Evolutionary conservation across 345 rosid species (phyloP).

Genomic region (Ceriops tagal): DNA sequence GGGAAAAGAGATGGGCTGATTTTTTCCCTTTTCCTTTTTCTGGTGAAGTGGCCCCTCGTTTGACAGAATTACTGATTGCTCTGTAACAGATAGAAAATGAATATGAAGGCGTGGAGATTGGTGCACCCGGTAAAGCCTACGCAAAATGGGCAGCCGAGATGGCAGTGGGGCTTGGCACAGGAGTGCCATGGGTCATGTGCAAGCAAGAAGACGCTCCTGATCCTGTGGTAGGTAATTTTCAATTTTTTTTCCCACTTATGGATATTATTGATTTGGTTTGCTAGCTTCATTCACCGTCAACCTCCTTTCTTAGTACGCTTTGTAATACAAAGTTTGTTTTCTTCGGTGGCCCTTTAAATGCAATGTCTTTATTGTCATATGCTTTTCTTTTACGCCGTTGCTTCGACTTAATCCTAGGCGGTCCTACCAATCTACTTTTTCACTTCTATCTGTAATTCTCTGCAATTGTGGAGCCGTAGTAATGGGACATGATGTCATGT

Average conservation of each 20-base stretch:
- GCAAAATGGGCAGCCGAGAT: conserved; percentile 45
- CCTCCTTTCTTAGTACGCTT: conserved; percentile 14
- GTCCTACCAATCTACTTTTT: neutral
- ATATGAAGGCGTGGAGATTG: conserved; percentile 25
- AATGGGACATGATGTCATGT: neutral
- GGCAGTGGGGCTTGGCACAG: conserved; percentile 46
- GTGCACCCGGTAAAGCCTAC: conserved; percentile 35
- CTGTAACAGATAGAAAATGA: conserved; percentile 27
- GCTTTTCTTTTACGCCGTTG: neutral
- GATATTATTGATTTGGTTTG: neutral
- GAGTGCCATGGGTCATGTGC: conserved; percentile 60
- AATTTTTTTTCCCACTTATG: neutral
- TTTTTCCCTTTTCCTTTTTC: neutral
- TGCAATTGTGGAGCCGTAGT: neutral
- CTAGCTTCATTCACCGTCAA: neutral
- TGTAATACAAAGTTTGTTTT: neutral
- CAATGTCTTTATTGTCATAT: neutral
- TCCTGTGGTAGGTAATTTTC: conserved; percentile 27
- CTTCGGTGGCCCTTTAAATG: conserved; percentile 12
- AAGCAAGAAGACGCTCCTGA: conserved; percentile 54
- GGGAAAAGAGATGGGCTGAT: neutral
- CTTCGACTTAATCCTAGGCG: neutral
- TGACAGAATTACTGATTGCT: neutral
- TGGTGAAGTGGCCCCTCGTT: neutral
- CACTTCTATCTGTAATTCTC: neutral